Percentiles rank a stretch among this genome's conserved stretches.
phyloP scores from a whole-genome alignment of 441 rosid genomes.

The Populus tomentosa region DNA sequence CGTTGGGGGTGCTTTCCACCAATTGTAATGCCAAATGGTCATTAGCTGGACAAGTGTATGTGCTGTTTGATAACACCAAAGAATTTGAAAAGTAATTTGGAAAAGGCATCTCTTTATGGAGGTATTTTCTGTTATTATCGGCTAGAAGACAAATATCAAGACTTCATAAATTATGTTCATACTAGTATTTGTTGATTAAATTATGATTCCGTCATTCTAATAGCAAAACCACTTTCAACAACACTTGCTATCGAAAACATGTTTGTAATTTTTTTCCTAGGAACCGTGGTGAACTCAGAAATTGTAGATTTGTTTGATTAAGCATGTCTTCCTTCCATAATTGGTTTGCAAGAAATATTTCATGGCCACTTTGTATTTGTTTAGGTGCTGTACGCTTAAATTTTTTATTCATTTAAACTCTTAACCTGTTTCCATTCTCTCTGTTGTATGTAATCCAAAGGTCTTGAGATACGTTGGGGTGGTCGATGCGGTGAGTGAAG shows the following conservation, averaged over 20 bases:
- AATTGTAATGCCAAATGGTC: not conserved
- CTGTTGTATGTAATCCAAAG: conserved; percentile 25
- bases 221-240: not conserved
- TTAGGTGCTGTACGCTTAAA: not conserved
- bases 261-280: not conserved
- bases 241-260: not conserved
- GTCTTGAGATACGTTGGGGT: conserved; percentile 92
- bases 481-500: conserved; percentile 57
- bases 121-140: too few relatives aligned
- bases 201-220: not conserved
- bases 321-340: not conserved
- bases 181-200: not conserved
- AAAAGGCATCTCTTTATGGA: too few relatives aligned
- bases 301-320: not conserved
- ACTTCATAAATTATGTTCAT: not conserved
- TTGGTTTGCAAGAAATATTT: not conserved
- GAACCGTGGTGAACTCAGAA: not conserved
- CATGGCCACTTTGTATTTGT: not conserved
- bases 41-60: not conserved
- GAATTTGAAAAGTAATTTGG: too few relatives aligned
- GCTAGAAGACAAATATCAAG: too few relatives aligned
- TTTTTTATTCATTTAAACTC: too few relatives aligned
- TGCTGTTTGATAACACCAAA: too few relatives aligned
- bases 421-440: not conserved
- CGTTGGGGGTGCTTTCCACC: not conserved